Evolutionary conservation across 2,329 filamentous ascomycete species (phyloP), one percentile per base, ranked within the genome.

Genomic region (Exophiala oligosperma): DNA sequence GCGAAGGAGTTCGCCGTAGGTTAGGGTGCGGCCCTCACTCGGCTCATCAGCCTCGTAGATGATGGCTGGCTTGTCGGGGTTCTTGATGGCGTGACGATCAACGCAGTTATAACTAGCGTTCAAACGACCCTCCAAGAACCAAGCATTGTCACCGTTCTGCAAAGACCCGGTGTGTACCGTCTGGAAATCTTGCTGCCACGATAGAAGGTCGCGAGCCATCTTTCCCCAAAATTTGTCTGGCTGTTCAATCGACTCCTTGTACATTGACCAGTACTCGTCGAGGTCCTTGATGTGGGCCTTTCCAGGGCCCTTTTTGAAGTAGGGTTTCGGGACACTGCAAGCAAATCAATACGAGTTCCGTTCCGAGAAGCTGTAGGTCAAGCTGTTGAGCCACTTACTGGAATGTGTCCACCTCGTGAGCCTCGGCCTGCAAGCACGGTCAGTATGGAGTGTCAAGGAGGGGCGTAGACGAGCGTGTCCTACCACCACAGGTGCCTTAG

Each of bases 21-120:
- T 94, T 74, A 99, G 88, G 66, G 83, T 92, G 66, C 93, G 91
- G 71, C 94, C 92, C 72, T 96, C 89, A 54, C 77, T 82, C 43
- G 88, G 85, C 77, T 99, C 94, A 70, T 99, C 94, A 61, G 92
- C 93, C 80, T 99, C 94, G 80, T 97, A 99, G 79, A 97, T 96
- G 77, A 99, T 96, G 73, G 94, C 94, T 49, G 94, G 86, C 78
- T 89, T 91, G 78, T 97, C 80, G 49, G 94, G 94, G 77, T 96
- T 87, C 77, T 92, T 92, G 77, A 95, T 84, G n/a, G 94, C 94
- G 76, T 97, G 93, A 62, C 94, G 90, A 72, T 99, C 94, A 64
- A 99, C 88, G 71, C 92, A 96, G 81, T 99, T 99, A 85, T 92
- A 97, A 28, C 90, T 94, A 63, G 94, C 94, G 71, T 99, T 99